These are phyloP conservation scores for Alternaria brassicae DNA, from an alignment of 2,329 filamentous ascomycete genomes.

Conservation along the genomic window DNA sequence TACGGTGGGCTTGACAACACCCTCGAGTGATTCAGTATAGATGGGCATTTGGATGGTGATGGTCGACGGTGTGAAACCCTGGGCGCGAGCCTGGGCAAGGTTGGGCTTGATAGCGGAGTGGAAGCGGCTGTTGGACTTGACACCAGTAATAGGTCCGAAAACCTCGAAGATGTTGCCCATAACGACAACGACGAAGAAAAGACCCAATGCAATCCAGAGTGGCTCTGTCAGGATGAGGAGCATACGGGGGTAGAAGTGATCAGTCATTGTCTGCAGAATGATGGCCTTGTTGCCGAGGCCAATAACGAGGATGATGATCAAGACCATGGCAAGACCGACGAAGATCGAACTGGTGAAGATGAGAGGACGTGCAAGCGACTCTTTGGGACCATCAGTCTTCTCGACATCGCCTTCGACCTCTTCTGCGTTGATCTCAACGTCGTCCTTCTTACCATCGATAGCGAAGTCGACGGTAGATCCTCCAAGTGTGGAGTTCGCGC, in stretches of 20 bases:
- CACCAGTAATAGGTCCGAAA: slow-evolving; percentile 76
- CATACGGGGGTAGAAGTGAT: slow-evolving; percentile 61
- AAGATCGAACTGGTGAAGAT: slow-evolving; percentile 63
- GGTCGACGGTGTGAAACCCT: slow-evolving; percentile 68
- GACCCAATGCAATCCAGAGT: slow-evolving; percentile 63
- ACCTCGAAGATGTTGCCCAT: slow-evolving; percentile 57
- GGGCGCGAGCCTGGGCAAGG: slow-evolving; percentile 56
- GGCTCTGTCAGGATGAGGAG: slow-evolving; percentile 58
- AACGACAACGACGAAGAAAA: slow-evolving; percentile 27
- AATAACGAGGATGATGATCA: slow-evolving; percentile 60
- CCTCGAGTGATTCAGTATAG: slow-evolving; percentile 80
- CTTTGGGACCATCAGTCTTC: slow-evolving; percentile 39
- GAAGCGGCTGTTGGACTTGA: slow-evolving; percentile 78
- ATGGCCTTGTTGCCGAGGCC: slow-evolving; percentile 63
- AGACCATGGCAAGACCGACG: slow-evolving; percentile 60
- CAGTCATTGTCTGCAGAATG: slow-evolving; percentile 61
- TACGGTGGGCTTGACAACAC: slow-evolving; percentile 77
- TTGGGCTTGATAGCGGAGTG: slow-evolving; percentile 67
- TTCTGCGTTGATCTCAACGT: slow-evolving; percentile 21
- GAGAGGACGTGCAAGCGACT: slow-evolving; percentile 55
- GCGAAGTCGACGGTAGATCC: slow-evolving; percentile 27
- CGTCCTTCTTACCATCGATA: slow-evolving; percentile 14
- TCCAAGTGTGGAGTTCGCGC: slow-evolving; percentile 37
- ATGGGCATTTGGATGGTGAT: slow-evolving; percentile 80
- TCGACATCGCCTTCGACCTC: slow-evolving; percentile 37